Base-by-base conservation (phyloP, 2,329 filamentous ascomycete genomes). In the Dissoconium aciculare region DNA sequence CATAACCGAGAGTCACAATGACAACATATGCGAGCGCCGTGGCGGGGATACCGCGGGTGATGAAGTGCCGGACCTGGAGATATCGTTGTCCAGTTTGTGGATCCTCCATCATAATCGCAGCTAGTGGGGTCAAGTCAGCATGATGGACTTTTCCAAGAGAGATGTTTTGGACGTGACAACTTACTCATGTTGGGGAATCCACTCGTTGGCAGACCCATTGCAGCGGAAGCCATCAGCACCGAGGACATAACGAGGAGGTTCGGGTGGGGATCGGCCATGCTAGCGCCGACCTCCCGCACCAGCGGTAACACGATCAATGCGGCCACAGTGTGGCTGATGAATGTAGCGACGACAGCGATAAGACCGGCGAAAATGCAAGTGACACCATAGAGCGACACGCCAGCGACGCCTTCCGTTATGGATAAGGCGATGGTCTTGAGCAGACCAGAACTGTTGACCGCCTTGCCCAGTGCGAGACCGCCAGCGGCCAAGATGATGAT, bases 101-200 rank as follows among this genome's bases (percentile, higher is more conserved):
- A 47, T 98, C 87, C 59, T 98, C 89, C 67, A 95, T 95, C 89
- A 98, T 95, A 49, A 98, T 95, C 3, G 89, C 89, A 50, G 89
- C 83, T 91, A 28, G n/a, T n/a, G n/a, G n/a, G n/a, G n/a, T n/a
- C n/a, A n/a, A 14, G 26, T 26, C 10, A 32, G 13, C 25, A 31
- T 15, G n/a, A n/a, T n/a, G n/a, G n/a, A n/a, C n/a, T n/a, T n/a
- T n/a, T n/a, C n/a, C n/a, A n/a, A n/a, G n/a, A n/a, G n/a, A n/a
- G n/a, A n/a, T n/a, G n/a, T n/a, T n/a, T n/a, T n/a, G n/a, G n/a
- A n/a, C n/a, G 13, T 25, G 11, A 26, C 15, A 27, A 79, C 84
- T 67, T 71, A 93, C 85, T 98, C 89, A 98, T 98, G 46, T 98
- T 98, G 2, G 89, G 89, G 61, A 98, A 98, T 5, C 89, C 91